These are phyloP conservation scores for Iberis pinnata DNA, from an alignment of 345 rosid species.

Conservation along the genomic window DNA sequence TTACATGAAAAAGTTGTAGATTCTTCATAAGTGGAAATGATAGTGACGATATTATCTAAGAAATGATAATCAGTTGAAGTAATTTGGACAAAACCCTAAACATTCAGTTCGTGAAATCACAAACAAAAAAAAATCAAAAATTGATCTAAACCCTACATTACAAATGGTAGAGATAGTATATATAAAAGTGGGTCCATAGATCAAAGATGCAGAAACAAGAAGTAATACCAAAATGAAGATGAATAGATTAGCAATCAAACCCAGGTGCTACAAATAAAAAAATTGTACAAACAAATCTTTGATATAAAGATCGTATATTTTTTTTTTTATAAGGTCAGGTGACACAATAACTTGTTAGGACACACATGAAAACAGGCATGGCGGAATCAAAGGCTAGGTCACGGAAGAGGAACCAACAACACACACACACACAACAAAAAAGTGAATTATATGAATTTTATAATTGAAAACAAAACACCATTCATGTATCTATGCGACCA, in stretches of 20 bases:
- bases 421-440: background rate
- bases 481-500: constrained; percentile 16
- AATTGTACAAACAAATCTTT: constrained; percentile 21
- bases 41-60: background rate
- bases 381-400: constrained; percentile 37
- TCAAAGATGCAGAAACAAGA: constrained; percentile 18
- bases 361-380: constrained; percentile 31
- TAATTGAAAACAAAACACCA: constrained; percentile 15
- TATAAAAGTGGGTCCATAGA: constrained; percentile 29
- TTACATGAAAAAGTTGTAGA: constrained; percentile 3
- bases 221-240: constrained; percentile 26
- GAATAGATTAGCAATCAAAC: constrained; percentile 20
- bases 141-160: constrained; percentile 27
- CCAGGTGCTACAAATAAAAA: constrained; percentile 32
- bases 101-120: too few species aligned
- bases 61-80: constrained; percentile 8
- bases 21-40: background rate
- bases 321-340: constrained; percentile 26
- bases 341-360: constrained; percentile 34
- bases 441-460: background rate
- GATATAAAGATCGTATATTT: constrained; percentile 12
- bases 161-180: constrained; percentile 1
- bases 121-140: background rate
- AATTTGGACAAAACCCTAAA: constrained; percentile 16
- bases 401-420: constrained; percentile 27